Conservation (phyloP, 2,329 filamentous ascomycete genomes). For the Didymella segeticola region DNA sequence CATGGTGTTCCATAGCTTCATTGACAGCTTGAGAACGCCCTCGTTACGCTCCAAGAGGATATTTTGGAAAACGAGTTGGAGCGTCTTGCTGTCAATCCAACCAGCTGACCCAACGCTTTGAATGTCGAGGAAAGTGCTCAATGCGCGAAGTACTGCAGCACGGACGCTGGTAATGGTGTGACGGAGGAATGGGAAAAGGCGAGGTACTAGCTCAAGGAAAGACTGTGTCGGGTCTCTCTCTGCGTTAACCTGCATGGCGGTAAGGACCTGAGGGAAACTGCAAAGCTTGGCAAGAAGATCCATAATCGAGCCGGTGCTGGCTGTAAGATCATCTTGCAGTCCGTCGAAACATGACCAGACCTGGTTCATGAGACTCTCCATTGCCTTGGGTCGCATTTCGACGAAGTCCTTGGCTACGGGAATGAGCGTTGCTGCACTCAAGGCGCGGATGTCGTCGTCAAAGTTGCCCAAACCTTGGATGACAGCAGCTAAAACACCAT, state of each 20-base stretch:
- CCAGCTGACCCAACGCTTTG: slow-evolving; percentile 79
- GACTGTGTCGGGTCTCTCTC: slow-evolving; percentile 80
- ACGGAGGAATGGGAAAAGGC: slow-evolving; percentile 92
- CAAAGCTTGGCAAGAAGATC: slow-evolving; percentile 95
- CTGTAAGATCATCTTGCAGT: slow-evolving; percentile 94
- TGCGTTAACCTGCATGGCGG: slow-evolving; percentile 92
- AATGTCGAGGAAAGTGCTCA: slow-evolving; percentile 90
- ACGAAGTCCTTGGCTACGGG: slow-evolving; percentile 97
- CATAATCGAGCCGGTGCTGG: slow-evolving; percentile 98
- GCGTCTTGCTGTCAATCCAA: slow-evolving; percentile 89
- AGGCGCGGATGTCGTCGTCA: slow-evolving; percentile 95
- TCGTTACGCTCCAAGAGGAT: slow-evolving; percentile 90
- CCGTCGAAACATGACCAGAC: slow-evolving; percentile 98
- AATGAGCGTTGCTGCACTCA: slow-evolving; percentile 95
- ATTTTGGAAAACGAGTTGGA: slow-evolving; percentile 93
- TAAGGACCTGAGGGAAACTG: slow-evolving; percentile 88
- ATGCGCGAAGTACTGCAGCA: slow-evolving; percentile 87
- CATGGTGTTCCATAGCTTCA: slow-evolving; percentile 86
- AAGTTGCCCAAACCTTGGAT: slow-evolving; percentile 92
- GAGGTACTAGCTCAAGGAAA: slow-evolving; percentile 89
- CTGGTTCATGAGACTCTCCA: slow-evolving; percentile 86
- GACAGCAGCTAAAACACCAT: slow-evolving; percentile 88
- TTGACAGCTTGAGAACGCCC: slow-evolving; percentile 78
- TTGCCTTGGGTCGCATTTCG: slow-evolving; percentile 75
- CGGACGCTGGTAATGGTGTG: slow-evolving; percentile 97